A percentile compares a stretch with the other conserved stretches of the same genome.
Evolutionary conservation across 2,329 filamentous ascomycete species (phyloP).

Genomic region (Aspergillus niger): DNA sequence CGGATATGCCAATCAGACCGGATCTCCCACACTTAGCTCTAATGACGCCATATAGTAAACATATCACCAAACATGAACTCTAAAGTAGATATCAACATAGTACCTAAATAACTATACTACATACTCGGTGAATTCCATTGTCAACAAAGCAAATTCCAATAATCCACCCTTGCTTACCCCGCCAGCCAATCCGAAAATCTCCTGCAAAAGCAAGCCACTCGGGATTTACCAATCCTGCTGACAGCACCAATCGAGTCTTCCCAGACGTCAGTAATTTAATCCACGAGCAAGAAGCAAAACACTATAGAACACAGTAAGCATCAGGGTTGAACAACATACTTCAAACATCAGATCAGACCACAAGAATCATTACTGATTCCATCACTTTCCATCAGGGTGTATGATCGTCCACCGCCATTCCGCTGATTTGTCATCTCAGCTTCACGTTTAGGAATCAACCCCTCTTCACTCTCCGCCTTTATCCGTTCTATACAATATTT

Average conservation of each 20-base stretch:
- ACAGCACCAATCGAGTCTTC: no score
- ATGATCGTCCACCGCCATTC: not conserved
- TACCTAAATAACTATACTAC: not conserved
- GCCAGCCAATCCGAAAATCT: no score
- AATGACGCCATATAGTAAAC: not conserved
- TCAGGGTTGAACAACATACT: not conserved
- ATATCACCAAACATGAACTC: not conserved
- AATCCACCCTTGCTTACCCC: no score
- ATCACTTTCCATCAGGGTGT: not conserved
- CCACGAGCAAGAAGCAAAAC: no score
- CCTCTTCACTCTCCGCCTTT: not conserved
- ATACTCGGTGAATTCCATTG: not conserved
- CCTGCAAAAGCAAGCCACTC: no score
- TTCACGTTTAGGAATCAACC: not conserved
- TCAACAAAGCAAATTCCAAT: not conserved
- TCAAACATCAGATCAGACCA: not conserved
- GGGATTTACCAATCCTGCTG: no score
- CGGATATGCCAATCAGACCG: not conserved
- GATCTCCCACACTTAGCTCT: not conserved
- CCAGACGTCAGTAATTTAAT: no score
- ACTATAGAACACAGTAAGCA: not conserved
- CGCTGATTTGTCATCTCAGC: not conserved
- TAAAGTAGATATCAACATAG: no score
- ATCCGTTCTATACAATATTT: not conserved
- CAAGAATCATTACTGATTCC: not conserved